Conservation (phyloP, 805 yeast genomes). For the Candida piceae region DNA sequence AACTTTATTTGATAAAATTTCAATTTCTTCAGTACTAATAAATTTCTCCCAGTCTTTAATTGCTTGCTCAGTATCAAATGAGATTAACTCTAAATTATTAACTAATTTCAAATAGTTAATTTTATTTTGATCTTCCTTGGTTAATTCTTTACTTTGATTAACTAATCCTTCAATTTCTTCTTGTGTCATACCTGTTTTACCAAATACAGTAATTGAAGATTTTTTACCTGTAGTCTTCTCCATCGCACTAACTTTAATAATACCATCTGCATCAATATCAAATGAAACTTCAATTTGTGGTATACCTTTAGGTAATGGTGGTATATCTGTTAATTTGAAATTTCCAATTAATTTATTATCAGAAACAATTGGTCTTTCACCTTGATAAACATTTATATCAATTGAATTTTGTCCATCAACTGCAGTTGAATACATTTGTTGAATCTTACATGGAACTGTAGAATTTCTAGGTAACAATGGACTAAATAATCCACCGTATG, state of each 20-base stretch:
- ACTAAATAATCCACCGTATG: constrained; percentile 94
- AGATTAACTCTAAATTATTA: constrained; percentile 45
- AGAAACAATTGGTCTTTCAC: constrained; percentile 92
- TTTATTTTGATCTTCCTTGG: constrained; percentile 60
- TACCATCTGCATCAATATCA: constrained; percentile 96
- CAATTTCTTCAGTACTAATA: constrained; percentile 14
- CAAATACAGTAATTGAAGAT: constrained; percentile 93
- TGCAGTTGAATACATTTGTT: constrained; percentile 91
- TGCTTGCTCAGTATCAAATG: constrained; percentile 33
- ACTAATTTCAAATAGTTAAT: constrained; percentile 64
- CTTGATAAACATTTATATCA: constrained; percentile 95
- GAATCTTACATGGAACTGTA: constrained; percentile 89
- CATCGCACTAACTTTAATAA: constrained; percentile 89
- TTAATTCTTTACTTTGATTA: constrained; percentile 82
- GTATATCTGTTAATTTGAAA: constrained; percentile 87
- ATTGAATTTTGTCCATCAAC: constrained; percentile 93
- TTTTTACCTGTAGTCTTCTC: constrained; percentile 93
- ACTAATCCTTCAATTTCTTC: constrained; percentile 89
- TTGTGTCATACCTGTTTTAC: constrained; percentile 89
- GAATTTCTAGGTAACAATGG: constrained; percentile 84
- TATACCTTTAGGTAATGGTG: constrained; percentile 84
- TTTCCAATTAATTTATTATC: constrained; percentile 95
- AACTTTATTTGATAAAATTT: constrained; percentile 16
- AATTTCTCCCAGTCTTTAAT: constrained; percentile 19
- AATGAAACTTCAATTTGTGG: constrained; percentile 90